Percentiles rank a stretch among this genome's conserved stretches.
These are phyloP conservation scores for Neckera pumila DNA, from an alignment of 225 moss, liverwort and hornwort species.

Conservation along the genomic window DNA sequence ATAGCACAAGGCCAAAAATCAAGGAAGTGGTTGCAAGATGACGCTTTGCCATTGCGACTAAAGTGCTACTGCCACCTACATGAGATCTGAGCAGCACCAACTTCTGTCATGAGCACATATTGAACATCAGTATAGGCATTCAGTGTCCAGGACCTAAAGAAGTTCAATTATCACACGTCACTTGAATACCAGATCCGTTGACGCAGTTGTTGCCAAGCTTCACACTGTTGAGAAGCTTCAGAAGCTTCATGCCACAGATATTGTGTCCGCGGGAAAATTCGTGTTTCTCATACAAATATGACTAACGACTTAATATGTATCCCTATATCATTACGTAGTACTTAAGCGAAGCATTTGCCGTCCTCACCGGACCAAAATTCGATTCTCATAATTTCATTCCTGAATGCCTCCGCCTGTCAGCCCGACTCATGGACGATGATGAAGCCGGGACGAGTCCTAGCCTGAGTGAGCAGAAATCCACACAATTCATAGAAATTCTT, in stretches of 20 bases:
- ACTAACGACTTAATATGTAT: not conserved
- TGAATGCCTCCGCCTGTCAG: not conserved
- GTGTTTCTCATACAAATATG: not conserved
- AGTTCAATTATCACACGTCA: not conserved
- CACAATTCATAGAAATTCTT: not conserved
- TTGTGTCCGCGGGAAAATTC: not conserved
- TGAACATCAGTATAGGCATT: not conserved
- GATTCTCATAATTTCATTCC: not conserved
- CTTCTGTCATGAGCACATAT: not conserved
- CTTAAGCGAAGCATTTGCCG: not conserved
- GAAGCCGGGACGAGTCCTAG: not conserved
- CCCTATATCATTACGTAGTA: too few relatives aligned
- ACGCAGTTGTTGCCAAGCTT: not conserved
- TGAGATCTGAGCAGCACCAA: not conserved
- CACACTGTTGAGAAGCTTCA: not conserved
- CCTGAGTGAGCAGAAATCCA: not conserved
- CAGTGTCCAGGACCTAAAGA: not conserved
- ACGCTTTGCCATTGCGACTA: slow-evolving; percentile 4
- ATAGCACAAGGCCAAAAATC: slow-evolving; percentile 14
- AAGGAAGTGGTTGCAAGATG: not conserved
- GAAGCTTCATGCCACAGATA: not conserved
- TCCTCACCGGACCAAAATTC: not conserved
- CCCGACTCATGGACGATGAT: not conserved
- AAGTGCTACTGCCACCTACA: not conserved
- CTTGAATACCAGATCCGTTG: not conserved